Percentiles rank a stretch among this genome's conserved stretches.
Evolutionary conservation across 805 yeast species (phyloP).

Genomic region (Starmerella sirachaensis): DNA sequence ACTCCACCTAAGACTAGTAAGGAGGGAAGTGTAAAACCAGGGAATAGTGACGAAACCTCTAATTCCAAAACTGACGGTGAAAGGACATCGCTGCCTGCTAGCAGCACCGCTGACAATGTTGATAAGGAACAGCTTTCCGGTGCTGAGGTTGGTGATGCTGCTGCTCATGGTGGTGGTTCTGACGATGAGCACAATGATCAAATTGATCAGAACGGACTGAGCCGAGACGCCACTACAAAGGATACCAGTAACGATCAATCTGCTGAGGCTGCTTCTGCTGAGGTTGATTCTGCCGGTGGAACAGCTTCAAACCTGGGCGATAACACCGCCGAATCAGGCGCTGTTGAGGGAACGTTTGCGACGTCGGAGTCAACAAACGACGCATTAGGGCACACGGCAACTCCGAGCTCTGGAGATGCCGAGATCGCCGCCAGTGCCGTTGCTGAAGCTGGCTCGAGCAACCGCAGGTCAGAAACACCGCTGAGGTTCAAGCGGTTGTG

Average conservation of each 20-base stretch:
- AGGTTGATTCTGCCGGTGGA: not conserved
- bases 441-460: not conserved
- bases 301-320: too few species aligned
- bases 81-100: too few species aligned
- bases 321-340: not conserved
- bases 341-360: not conserved
- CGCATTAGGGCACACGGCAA: not conserved
- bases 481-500: constrained; percentile 45
- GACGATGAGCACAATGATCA: not conserved
- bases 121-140: not conserved
- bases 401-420: not conserved
- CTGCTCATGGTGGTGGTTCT: not conserved
- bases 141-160: constrained; percentile 12
- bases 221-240: not conserved
- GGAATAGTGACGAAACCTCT: not conserved
- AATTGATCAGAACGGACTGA: not conserved
- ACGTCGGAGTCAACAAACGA: not conserved
- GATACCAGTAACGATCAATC: not conserved
- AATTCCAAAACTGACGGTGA: too few species aligned
- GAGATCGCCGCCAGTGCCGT: not conserved
- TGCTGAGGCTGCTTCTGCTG: not conserved
- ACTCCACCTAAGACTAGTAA: constrained; percentile 13
- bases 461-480: constrained; percentile 15
- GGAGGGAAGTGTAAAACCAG: constrained; percentile 12
- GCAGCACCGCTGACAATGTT: not conserved